These are phyloP conservation scores for Glonium stellatum DNA, from an alignment of 495 filamentous ascomycete genomes.

Conservation along the genomic window DNA sequence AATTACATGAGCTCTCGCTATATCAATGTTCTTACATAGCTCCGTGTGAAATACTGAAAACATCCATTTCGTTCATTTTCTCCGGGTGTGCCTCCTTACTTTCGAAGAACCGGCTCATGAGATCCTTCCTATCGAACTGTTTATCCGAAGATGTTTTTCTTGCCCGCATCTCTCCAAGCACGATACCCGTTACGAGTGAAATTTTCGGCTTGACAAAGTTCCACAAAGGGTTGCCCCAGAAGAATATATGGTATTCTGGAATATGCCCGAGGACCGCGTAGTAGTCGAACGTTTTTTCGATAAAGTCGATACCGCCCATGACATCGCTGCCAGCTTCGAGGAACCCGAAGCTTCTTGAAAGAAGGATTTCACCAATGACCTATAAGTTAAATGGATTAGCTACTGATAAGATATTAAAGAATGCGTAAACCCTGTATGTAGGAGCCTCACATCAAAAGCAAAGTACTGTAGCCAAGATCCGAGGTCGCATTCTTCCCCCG, in stretches of 20 bases:
- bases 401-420: not conserved
- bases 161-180: too few species aligned
- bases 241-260: not conserved
- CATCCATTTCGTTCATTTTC: too few species aligned
- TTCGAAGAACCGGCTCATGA: too few species aligned
- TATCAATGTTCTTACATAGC: too few species aligned
- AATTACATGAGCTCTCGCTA: too few species aligned
- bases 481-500: conserved; percentile 37
- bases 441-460: conserved; percentile 44
- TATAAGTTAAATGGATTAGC: not conserved
- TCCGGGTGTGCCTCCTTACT: too few species aligned
- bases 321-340: not conserved
- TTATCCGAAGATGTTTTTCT: too few species aligned
- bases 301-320: not conserved
- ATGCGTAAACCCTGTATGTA: not conserved
- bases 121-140: too few species aligned
- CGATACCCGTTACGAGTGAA: too few species aligned
- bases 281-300: not conserved
- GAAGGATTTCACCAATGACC: not conserved
- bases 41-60: too few species aligned
- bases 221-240: not conserved
- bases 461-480: conserved; percentile 49
- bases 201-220: too few species aligned
- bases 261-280: not conserved
- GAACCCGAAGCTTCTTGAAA: not conserved